phyloP scores from a whole-genome alignment of 345 rosid genomes.

The Pugionium cornutum region DNA sequence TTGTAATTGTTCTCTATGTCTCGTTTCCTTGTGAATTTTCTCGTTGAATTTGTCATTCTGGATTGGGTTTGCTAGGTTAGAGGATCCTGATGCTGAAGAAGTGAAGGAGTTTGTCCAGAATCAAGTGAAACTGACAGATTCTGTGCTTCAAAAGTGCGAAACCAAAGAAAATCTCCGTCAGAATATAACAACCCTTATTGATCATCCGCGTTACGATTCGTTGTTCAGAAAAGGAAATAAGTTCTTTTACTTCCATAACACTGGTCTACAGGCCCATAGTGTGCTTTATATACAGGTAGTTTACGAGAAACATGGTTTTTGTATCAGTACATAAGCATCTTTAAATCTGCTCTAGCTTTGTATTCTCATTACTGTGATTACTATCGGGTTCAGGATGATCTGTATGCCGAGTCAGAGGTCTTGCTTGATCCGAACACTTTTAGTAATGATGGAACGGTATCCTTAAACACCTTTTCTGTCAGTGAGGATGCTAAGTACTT shows the following conservation, averaged over 20 bases:
- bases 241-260: conserved; percentile 82
- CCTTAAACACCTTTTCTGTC: conserved; percentile 55
- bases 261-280: conserved; percentile 82
- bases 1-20: neutral
- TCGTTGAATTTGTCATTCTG: conserved; percentile 1
- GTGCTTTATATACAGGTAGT: conserved; percentile 74
- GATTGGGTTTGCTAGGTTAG: conserved; percentile 55
- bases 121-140: conserved; percentile 69
- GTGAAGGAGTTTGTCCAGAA: conserved; percentile 69
- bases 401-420: conserved; percentile 71
- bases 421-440: conserved; percentile 90
- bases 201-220: conserved; percentile 78
- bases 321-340: conserved; percentile 9
- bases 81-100: conserved; percentile 89
- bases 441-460: conserved; percentile 83
- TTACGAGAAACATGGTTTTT: neutral
- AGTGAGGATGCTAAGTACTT: conserved; percentile 81
- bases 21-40: neutral
- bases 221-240: conserved; percentile 67
- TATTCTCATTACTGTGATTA: conserved; percentile 18
- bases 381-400: conserved; percentile 55
- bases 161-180: conserved; percentile 59
- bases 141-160: conserved; percentile 63
- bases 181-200: conserved; percentile 60
- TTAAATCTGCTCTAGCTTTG: conserved; percentile 4